Conservation (phyloP, 768 basidiomycete species). For the Boletellus ananas region DNA sequence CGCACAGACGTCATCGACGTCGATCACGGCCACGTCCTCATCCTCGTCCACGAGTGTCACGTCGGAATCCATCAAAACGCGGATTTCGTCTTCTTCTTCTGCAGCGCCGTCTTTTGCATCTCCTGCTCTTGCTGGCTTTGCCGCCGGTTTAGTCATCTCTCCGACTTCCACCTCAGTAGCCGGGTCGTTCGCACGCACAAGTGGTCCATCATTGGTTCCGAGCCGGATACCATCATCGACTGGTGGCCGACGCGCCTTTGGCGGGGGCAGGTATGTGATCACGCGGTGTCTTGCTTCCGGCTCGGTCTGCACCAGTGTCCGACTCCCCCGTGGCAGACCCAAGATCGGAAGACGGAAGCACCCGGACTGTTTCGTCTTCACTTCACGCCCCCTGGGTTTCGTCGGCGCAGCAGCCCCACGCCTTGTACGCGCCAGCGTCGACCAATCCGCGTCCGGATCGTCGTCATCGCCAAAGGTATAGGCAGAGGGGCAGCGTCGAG, state of each 20-base stretch:
- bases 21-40: conserved; percentile 4
- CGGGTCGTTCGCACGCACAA: neutral
- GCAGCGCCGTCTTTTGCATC: neutral
- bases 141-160: neutral
- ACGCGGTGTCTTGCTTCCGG: conserved; percentile 16
- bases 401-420: too few relatives aligned
- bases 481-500: conserved; percentile 6
- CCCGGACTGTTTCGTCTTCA: conserved; percentile 20
- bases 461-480: conserved; percentile 19
- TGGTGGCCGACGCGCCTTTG: conserved; percentile 3
- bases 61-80: conserved; percentile 22
- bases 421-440: conserved; percentile 6
- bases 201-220: too few relatives aligned
- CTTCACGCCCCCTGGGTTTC: too few relatives aligned
- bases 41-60: conserved; percentile 28
- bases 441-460: conserved; percentile 22
- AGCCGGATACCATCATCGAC: neutral
- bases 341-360: conserved; percentile 20
- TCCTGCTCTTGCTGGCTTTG: too few relatives aligned
- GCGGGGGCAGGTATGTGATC: conserved; percentile 30
- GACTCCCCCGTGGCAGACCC: neutral
- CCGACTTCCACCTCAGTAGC: neutral
- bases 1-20: conserved; percentile 17
- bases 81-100: neutral
- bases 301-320: neutral